These are phyloP conservation scores for Magnusiomyces tetraspermus DNA, from an alignment of 1,139 yeast genomes.

Conservation along the genomic window DNA sequence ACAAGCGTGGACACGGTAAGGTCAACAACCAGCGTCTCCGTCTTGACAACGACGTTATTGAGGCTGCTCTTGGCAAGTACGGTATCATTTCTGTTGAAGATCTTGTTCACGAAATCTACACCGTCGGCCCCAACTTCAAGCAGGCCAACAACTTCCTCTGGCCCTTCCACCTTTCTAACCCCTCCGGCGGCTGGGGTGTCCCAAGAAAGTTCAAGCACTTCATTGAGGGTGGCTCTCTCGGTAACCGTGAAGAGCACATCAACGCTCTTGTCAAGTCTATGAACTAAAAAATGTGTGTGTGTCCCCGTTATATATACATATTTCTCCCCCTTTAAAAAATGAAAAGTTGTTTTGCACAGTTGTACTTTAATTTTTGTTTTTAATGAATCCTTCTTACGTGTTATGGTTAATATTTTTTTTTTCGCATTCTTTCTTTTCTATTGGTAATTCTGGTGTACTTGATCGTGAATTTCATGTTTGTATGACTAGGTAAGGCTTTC, in stretches of 20 bases:
- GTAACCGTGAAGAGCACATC: conserved; percentile 99
- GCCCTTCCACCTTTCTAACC: conserved; percentile 99
- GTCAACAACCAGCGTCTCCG: conserved; percentile 97
- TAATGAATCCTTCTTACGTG: background rate
- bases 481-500: background rate
- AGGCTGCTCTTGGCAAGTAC: conserved; percentile 88
- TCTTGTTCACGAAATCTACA: conserved; percentile 96
- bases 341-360: background rate
- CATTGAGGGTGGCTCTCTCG: conserved; percentile 99
- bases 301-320: background rate
- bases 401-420: background rate
- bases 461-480: background rate
- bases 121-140: conserved; percentile 99
- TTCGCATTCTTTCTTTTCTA: background rate
- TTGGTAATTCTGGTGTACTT: background rate
- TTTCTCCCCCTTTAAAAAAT: background rate
- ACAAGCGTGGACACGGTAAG: conserved; percentile 99
- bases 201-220: conserved; percentile 99
- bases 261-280: conserved; percentile 88
- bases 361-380: background rate
- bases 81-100: conserved; percentile 96
- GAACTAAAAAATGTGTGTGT: conserved; percentile 6
- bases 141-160: conserved; percentile 99
- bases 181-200: conserved; percentile 99
- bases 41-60: conserved; percentile 90